Conservation (phyloP, 805 yeast genomes). For the Candida cerambycidarum region DNA sequence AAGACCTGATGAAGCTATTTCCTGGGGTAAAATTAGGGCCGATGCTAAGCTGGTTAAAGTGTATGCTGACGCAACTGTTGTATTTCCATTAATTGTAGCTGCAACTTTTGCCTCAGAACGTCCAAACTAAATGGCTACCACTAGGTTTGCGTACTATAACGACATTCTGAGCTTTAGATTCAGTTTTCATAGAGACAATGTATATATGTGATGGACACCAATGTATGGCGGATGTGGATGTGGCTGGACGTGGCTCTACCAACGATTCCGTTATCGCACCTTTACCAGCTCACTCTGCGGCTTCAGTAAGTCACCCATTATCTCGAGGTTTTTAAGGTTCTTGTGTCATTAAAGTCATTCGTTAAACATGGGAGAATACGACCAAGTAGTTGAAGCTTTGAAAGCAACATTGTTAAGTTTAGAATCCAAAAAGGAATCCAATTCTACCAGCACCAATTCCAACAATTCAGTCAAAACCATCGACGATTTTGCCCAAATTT, state of each 20-base stretch:
- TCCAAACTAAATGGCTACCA: constrained; percentile 18
- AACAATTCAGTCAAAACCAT: not conserved
- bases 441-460: not conserved
- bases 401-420: constrained; percentile 11
- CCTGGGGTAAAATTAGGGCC: constrained; percentile 98
- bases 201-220: not conserved
- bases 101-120: constrained; percentile 82
- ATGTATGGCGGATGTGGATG: not conserved
- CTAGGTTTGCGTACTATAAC: too few species aligned
- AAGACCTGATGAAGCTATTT: constrained; percentile 96
- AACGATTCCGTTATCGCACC: constrained; percentile 2
- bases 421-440: constrained; percentile 2
- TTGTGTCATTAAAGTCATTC: not conserved
- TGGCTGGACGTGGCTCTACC: not conserved
- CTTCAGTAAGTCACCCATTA: not conserved
- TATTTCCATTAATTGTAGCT: constrained; percentile 94
- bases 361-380: constrained; percentile 14
- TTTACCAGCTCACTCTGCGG: constrained; percentile 4
- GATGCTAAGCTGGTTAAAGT: constrained; percentile 91
- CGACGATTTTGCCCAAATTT: constrained; percentile 8
- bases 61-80: constrained; percentile 92
- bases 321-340: not conserved
- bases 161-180: not conserved
- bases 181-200: not conserved
- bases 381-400: constrained; percentile 15